Base-by-base conservation (phyloP, 1,139 yeast species). In the Pichia sp. region DNA sequence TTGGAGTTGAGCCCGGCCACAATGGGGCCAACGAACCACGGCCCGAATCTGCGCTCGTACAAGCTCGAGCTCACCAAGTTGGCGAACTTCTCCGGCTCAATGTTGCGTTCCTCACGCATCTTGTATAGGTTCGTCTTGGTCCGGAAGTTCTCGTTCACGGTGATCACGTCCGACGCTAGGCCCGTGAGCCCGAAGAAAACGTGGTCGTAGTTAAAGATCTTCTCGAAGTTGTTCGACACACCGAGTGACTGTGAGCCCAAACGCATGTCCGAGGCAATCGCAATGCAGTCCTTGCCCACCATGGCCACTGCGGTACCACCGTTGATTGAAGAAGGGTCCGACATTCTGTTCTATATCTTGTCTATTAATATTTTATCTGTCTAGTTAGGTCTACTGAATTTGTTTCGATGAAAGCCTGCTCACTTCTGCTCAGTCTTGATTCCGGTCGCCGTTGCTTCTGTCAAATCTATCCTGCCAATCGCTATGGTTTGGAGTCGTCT, bases 271-370 rank as follows among this genome's bases (percentile, higher is more conserved):
- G 95, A 85, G 15, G 98, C 99, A 66, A 95, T 92, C 49, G 99
- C 99, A 57, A 95, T 90, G 75, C 99, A 95, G 65, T 90, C 97
- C 70, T 95, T 92, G 64, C 99, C 99, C 30, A 87, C 86, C 99
- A 95, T 95, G 62, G 99, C 99, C 45, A 95, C 96, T 57, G 96
- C 96, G 58, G 96, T 81, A 73, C 99, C 99, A 72, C 78, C 82
- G 58, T 78, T 78, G 58, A 77, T 71, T 44, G 82, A 76, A 65
- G 81, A 77, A 65, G 83, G 83, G 67, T 79, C 82, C 40, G 81
- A 77, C 81, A 77, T 44, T 10, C 30, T 44, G 42, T 34, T 8
- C 38, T 48, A 13, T 36, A 10, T 16, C 13, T 13, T 13, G n/a
- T 16, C 26, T 16, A 41, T 15, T 41, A 6, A 26, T 26, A 5